Base-by-base conservation (phyloP, 2,329 filamentous ascomycete species). In the Biscogniauxia sp. region DNA sequence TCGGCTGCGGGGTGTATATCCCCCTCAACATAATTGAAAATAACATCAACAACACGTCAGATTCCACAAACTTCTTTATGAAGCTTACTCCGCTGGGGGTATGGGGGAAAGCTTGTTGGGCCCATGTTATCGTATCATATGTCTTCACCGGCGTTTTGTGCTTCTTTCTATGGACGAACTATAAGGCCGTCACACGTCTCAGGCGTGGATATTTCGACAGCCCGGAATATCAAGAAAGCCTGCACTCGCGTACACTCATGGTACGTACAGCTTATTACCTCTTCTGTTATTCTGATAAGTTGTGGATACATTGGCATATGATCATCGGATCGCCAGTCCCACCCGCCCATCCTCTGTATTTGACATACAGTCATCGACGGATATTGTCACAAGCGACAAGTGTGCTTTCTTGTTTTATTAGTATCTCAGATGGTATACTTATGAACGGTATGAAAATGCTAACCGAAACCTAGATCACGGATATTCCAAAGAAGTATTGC, bases 171-270 rank as follows among this genome's bases (percentile, higher is more conserved):
- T 97, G 92, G 92, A 87, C 83, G 77, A 97, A 96, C 70, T 97
- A 97, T 73, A 82, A 83, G 19, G 88, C 86, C 41, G 84, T 97
- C 11, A 76, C 86, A 15, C 77, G 78, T 19, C 76, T 97, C 64
- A 84, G 93, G 61, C 85, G 91, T 60, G 80, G 84, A 52, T 97
- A 95, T 70, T 92, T 96, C 68, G 84, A 93, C 68, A 93, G 87
- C 66, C 80, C 88, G 0, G 93, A 97, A 53, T 98, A 96, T 69
- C 92, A 96, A 73, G 85, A 84, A 62, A 96, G 92, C 73, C 78
- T 97, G 57, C 91, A 96, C 75, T 87, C 94, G 1, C 77, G 85
- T 55, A 88, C 85, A 0, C 74, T 88, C 51, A 87, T 88, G 84
- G 82, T 86, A 73, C 68, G 78, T 62, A 19, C 5, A 20, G 51